Evolutionary conservation across 176 grass and related monocot species (phyloP), one percentile per base, ranked within the genome.

Genomic region (Carex cristatella): DNA sequence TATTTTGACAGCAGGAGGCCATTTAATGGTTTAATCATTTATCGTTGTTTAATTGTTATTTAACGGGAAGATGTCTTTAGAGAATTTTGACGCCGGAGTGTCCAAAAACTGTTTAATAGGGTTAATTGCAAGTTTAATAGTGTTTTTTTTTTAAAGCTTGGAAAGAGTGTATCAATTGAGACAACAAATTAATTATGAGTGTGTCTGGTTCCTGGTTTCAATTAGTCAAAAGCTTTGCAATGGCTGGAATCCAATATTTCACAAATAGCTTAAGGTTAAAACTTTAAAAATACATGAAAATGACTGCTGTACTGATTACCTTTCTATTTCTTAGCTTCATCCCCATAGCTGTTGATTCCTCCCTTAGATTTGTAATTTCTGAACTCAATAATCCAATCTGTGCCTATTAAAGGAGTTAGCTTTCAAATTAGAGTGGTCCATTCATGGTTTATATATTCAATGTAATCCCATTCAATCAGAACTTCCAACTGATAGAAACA

Each of bases 351-450:
- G 65, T 67, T 4, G 89, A 91, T 94, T 85, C 90, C 81, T 91
- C 89, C 51, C 90, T 89, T 5, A 94, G 89, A 85, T 53, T 94
- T 87, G 87, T 94, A 87, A 94, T 84, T 85, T 94, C 87, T 31
- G 82, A 94, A 81, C 82, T 91, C 82, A 91, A 85, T 33, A 68
- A 87, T 57, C 92, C 82, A 87, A 94, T 94, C 72, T 94, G 84
- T 33, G 83, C 85, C 92, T 94, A 69, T 16, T 57, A 87, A 48
- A 53, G 63, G 73, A 87, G 53, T 61, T 4, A 85, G 44, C 54
- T 85, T 46, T 56, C 8, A 33, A 54, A 68, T 68, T 32, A 68
- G 64, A 53, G 38, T 5, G 2, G n/a, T 35, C 18, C 8, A 7
- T 16, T 54, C n/a, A 63, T 55, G 81, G 23, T 83, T 68, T 30